A percentile compares a stretch with the other conserved stretches of the same genome.
Conservation (phyloP, 1,284 basidiomycete genomes). For the Ceratobasidium sp. region DNA sequence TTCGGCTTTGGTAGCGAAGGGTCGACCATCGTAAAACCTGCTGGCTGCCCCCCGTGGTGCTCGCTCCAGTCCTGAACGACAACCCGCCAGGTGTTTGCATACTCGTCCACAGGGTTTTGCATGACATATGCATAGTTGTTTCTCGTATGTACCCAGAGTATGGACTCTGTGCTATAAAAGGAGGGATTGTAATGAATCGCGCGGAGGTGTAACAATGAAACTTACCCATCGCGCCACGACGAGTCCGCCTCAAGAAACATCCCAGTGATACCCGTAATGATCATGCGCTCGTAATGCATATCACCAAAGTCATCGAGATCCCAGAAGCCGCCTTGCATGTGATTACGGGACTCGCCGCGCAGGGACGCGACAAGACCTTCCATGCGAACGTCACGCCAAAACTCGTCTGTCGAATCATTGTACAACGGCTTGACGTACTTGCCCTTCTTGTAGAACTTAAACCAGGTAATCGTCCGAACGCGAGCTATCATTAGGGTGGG, state of each 20-base stretch:
- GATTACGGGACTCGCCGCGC: not conserved
- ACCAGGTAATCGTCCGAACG: slow-evolving; percentile 1
- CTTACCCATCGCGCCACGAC: not conserved
- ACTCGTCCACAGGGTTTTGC: not conserved
- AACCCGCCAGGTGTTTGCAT: not conserved
- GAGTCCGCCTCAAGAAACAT: not conserved
- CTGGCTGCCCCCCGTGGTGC: not conserved
- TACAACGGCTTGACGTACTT: not conserved
- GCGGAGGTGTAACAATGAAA: not conserved
- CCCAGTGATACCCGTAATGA: not conserved
- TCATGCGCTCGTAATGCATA: not conserved
- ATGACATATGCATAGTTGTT: not conserved
- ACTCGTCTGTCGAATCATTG: not conserved
- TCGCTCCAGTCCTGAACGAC: not conserved
- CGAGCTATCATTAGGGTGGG: no score
- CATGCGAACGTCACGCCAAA: not conserved
- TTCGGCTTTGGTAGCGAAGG: no score
- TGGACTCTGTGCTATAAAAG: not conserved
- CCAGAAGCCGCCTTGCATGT: not conserved
- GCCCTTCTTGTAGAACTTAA: slow-evolving; percentile 3
- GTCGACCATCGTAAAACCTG: not conserved
- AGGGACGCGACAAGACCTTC: not conserved
- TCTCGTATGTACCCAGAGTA: not conserved
- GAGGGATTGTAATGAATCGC: not conserved
- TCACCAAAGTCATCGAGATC: not conserved